These are phyloP conservation scores for Taiozyma sp. DNA, from an alignment of 1,139 yeast genomes.

Conservation along the genomic window DNA sequence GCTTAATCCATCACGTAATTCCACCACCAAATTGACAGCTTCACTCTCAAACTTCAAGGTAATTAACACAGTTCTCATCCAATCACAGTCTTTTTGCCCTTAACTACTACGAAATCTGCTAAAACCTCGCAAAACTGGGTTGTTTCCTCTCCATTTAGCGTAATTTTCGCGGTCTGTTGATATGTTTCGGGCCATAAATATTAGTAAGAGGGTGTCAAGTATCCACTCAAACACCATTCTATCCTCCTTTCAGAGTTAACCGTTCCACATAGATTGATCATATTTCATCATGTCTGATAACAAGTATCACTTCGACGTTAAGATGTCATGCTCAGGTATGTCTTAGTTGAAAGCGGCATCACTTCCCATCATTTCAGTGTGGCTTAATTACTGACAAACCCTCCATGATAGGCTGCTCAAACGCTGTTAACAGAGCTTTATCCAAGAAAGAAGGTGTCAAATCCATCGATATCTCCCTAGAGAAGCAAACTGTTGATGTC, in stretches of 20 bases:
- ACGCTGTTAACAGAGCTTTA: constrained; percentile 79
- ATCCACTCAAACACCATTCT: not conserved
- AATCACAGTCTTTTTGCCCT: not conserved
- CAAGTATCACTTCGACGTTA: constrained; percentile 70
- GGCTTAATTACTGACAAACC: not conserved
- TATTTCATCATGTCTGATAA: constrained; percentile 36
- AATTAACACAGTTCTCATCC: not conserved
- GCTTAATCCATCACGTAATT: not conserved
- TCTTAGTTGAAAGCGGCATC: constrained; percentile 3
- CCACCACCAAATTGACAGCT: not conserved
- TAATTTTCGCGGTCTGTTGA: not conserved
- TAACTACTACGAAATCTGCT: not conserved
- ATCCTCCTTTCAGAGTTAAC: not conserved
- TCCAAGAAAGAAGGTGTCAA: constrained; percentile 70
- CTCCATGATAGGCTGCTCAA: constrained; percentile 58
- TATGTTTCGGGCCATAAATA: too few relatives aligned
- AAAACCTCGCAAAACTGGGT: not conserved
- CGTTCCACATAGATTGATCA: too few relatives aligned
- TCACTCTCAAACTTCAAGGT: not conserved
- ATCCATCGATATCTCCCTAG: constrained; percentile 66
- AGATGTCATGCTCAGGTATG: constrained; percentile 70
- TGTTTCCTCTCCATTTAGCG: too few relatives aligned
- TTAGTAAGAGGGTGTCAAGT: not conserved
- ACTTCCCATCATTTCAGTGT: not conserved
- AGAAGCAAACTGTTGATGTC: constrained; percentile 79